Percentiles rank a stretch among this genome's conserved stretches.
These are phyloP conservation scores for Lentinula guzmanii DNA, from an alignment of 768 basidiomycete genomes.

Conservation along the genomic window DNA sequence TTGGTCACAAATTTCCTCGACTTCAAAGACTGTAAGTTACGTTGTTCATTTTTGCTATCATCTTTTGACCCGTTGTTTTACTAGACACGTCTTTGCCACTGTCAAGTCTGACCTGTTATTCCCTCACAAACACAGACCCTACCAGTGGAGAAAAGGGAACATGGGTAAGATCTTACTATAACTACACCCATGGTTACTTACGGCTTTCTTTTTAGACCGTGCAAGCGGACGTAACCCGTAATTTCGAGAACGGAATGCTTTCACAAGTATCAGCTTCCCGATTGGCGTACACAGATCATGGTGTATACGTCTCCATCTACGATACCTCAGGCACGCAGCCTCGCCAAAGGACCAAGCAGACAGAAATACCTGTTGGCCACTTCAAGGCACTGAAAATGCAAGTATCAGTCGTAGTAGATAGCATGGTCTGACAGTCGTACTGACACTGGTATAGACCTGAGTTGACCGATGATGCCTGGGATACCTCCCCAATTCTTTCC, in stretches of 20 bases:
- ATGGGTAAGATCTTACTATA: slow-evolving; percentile 31
- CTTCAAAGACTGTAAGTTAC: slow-evolving; percentile 51
- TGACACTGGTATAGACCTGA: slow-evolving; percentile 37
- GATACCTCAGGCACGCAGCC: slow-evolving; percentile 38
- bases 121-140: slow-evolving; percentile 16
- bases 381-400: slow-evolving; percentile 51
- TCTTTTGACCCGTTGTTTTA: not conserved
- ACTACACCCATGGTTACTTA: not conserved
- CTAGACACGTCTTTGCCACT: slow-evolving; percentile 31
- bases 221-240: not conserved
- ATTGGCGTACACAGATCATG: not conserved
- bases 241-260: not conserved
- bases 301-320: slow-evolving; percentile 42
- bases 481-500: slow-evolving; percentile 38
- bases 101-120: slow-evolving; percentile 31
- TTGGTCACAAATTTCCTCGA: slow-evolving; percentile 52
- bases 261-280: not conserved
- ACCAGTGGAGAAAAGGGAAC: slow-evolving; percentile 11
- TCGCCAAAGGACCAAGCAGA: slow-evolving; percentile 18
- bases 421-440: not conserved
- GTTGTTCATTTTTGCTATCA: not conserved
- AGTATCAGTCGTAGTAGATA: slow-evolving; percentile 10
- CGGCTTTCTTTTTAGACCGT: not conserved
- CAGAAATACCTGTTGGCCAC: slow-evolving; percentile 37
- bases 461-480: slow-evolving; percentile 45